These are phyloP conservation scores for Claviceps sorghi DNA, from an alignment of 2,329 filamentous ascomycete species.

Conservation along the genomic window DNA sequence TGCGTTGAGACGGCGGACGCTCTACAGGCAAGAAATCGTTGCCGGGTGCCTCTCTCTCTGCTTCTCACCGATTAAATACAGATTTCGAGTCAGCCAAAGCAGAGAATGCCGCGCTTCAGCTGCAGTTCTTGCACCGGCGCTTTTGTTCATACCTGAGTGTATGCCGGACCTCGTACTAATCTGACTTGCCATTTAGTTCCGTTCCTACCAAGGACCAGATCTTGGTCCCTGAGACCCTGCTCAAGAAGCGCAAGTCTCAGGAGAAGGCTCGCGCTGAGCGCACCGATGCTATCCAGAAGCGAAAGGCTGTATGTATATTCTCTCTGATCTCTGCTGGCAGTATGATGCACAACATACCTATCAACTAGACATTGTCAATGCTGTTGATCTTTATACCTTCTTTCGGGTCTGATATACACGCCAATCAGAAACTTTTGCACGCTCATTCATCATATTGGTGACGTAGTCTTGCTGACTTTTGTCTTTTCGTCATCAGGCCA, in stretches of 20 bases:
- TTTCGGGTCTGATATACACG: slow-evolving; percentile 83
- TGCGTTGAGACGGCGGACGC: not conserved
- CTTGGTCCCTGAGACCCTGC: slow-evolving; percentile 95
- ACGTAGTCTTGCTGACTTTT: slow-evolving; percentile 23
- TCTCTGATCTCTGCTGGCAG: slow-evolving; percentile 18
- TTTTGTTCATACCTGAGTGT: slow-evolving; percentile 43
- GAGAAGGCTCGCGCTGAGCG: slow-evolving; percentile 96
- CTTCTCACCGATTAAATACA: slow-evolving; percentile 66
- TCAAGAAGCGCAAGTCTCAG: slow-evolving; percentile 99
- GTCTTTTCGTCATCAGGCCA: slow-evolving; percentile 55
- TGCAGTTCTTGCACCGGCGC: slow-evolving; percentile 88
- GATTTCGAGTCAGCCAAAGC: slow-evolving; percentile 73
- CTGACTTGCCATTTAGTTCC: slow-evolving; percentile 51
- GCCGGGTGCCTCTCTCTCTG: slow-evolving; percentile 1
- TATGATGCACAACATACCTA: slow-evolving; percentile 80
- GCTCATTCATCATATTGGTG: not conserved
- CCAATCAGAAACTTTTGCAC: slow-evolving; percentile 13
- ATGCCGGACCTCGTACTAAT: slow-evolving; percentile 67
- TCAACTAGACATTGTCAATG: slow-evolving; percentile 95
- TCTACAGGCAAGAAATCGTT: slow-evolving; percentile 1
- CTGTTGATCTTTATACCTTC: slow-evolving; percentile 95
- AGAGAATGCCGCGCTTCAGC: slow-evolving; percentile 83
- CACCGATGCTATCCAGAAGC: slow-evolving; percentile 64
- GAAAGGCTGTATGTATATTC: slow-evolving; percentile 69
- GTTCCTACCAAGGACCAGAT: slow-evolving; percentile 91